Evolutionary conservation across 75 land plant genomes (phyloP).

Genomic region (Pinus tabuliformis): DNA sequence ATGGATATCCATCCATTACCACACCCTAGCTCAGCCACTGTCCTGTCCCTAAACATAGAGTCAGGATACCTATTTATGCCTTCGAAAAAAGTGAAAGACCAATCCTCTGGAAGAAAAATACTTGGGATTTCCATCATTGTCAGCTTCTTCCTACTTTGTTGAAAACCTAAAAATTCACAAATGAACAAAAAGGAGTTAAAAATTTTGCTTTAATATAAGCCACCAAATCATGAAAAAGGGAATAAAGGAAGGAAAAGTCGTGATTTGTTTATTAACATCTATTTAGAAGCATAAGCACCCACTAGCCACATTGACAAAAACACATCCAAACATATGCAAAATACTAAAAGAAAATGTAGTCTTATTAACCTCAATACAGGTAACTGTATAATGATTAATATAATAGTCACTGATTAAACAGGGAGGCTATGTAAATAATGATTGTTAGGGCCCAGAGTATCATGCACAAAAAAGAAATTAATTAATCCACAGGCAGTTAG

Average conservation of each 20-base stretch:
- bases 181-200: not conserved
- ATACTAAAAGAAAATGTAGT: no score
- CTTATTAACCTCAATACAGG: no score
- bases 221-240: not conserved
- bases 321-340: no score
- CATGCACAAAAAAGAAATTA: no score
- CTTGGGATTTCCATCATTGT: slow-evolving; percentile 93
- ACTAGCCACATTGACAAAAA: no score
- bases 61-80: slow-evolving; percentile 92
- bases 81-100: slow-evolving; percentile 99
- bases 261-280: no score
- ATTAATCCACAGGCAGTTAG: no score
- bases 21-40: slow-evolving; percentile 92
- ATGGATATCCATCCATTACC: slow-evolving; percentile 99
- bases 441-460: no score
- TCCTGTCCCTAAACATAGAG: slow-evolving; percentile 80
- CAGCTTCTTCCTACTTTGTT: slow-evolving; percentile 72
- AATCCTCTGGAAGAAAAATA: slow-evolving; percentile 96
- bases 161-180: slow-evolving; percentile 29
- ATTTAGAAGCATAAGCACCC: no score
- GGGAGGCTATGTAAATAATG: no score
- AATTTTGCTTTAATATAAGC: not conserved
- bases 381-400: no score
- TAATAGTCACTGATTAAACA: no score
- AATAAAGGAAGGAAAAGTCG: not conserved